phyloP scores from a whole-genome alignment of 257 asterid genomes.

The Schizonepeta tenuifolia region DNA sequence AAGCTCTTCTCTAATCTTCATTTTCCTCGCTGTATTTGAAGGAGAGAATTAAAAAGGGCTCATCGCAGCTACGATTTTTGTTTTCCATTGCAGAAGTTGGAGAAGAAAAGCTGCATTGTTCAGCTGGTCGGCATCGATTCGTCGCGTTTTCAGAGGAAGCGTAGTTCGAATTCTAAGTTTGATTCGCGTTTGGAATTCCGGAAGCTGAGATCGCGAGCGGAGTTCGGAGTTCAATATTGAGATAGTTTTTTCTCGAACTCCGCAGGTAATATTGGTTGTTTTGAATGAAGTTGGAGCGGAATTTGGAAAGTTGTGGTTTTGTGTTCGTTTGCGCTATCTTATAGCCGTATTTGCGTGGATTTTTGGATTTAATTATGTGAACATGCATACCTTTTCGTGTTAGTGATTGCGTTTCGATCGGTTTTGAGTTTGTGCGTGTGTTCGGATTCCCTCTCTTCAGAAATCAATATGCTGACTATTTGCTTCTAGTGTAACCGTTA shows the following conservation, averaged over 20 bases:
- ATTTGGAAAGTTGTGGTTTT: slow-evolving; percentile 8
- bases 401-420: slow-evolving; percentile 14
- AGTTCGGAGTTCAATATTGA: slow-evolving; percentile 38
- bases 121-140: slow-evolving; percentile 25
- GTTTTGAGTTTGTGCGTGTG: neutral
- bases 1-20: slow-evolving; percentile 31
- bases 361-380: slow-evolving; percentile 19
- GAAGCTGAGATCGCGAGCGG: slow-evolving; percentile 39
- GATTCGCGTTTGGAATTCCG: slow-evolving; percentile 21
- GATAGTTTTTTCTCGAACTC: slow-evolving; percentile 33
- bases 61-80: neutral
- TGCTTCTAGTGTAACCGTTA: slow-evolving; percentile 12
- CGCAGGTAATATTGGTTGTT: slow-evolving; percentile 38
- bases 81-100: slow-evolving; percentile 23
- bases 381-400: slow-evolving; percentile 2
- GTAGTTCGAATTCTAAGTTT: neutral
- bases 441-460: neutral
- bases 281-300: neutral
- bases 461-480: slow-evolving; percentile 8
- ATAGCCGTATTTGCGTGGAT: slow-evolving; percentile 12
- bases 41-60: neutral
- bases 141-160: slow-evolving; percentile 3
- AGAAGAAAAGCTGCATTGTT: slow-evolving; percentile 17
- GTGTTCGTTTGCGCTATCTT: slow-evolving; percentile 12
- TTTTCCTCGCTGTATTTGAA: slow-evolving; percentile 19